Evolutionary conservation across 768 basidiomycete species (phyloP).

Genomic region (Calocybe gangraenosa): DNA sequence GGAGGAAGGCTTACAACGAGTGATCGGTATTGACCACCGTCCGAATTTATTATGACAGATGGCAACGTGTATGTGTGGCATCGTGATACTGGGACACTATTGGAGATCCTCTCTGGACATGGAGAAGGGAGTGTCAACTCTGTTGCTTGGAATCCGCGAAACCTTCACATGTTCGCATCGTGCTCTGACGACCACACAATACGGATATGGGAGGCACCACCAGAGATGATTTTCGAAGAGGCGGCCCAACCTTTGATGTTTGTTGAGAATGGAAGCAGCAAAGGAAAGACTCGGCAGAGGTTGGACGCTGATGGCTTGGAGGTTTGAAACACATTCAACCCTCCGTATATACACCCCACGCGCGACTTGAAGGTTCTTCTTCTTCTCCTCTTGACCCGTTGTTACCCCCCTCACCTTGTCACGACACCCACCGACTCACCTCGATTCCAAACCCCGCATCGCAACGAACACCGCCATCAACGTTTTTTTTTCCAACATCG

Average conservation of each 20-base stretch:
- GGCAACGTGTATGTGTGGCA: constrained; percentile 96
- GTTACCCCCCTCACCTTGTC: background rate
- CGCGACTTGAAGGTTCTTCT: background rate
- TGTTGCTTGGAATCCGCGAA: constrained; percentile 92
- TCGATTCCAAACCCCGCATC: constrained; percentile 9
- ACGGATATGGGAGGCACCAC: constrained; percentile 79
- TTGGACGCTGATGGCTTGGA: constrained; percentile 31
- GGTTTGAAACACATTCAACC: constrained; percentile 5
- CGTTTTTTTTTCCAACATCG: constrained; percentile 6
- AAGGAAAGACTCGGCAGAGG: constrained; percentile 55
- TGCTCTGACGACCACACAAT: constrained; percentile 92
- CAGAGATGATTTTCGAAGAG: constrained; percentile 20
- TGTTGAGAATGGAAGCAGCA: constrained; percentile 50
- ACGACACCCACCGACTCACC: background rate
- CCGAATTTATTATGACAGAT: constrained; percentile 47
- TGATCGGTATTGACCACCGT: too few relatives aligned
- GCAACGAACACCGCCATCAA: constrained; percentile 4
- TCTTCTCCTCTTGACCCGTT: constrained; percentile 1
- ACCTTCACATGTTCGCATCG: constrained; percentile 91
- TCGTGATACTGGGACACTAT: constrained; percentile 71
- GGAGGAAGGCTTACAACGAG: constrained; percentile 13
- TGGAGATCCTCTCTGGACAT: constrained; percentile 90
- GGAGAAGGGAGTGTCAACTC: constrained; percentile 89
- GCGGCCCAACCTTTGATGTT: constrained; percentile 17
- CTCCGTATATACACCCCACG: background rate